Evolutionary conservation across 2,329 filamentous ascomycete species (phyloP).

Genomic region (Fonsecaea pedrosoi): DNA sequence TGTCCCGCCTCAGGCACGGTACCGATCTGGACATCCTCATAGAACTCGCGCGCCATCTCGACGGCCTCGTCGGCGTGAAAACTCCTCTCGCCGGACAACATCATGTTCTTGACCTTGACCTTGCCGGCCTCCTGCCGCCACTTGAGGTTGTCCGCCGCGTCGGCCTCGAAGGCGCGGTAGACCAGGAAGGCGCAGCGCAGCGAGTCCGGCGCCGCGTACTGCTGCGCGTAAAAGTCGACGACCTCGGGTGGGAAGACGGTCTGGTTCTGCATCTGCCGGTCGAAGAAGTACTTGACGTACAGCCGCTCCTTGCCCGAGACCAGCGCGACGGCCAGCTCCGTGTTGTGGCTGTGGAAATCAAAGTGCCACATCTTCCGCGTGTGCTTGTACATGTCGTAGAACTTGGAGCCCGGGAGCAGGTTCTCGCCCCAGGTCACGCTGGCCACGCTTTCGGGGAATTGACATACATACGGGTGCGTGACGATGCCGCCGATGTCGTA

Average conservation of each 20-base stretch:
- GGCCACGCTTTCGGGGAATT: constrained; percentile 43
- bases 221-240: background rate
- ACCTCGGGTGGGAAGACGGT: background rate
- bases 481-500: constrained; percentile 60
- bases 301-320: constrained; percentile 11
- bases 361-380: background rate
- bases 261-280: constrained; percentile 1
- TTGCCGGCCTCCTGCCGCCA: background rate
- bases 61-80: background rate
- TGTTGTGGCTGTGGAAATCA: background rate
- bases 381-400: constrained; percentile 7
- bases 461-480: constrained; percentile 46
- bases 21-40: background rate
- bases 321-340: background rate
- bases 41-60: background rate
- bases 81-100: constrained; percentile 1
- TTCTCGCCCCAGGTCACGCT: constrained; percentile 54
- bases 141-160: background rate
- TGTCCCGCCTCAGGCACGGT: background rate
- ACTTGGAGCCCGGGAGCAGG: constrained; percentile 47
- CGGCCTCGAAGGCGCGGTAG: constrained; percentile 1
- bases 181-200: constrained; percentile 4
- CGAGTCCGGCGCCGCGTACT: background rate
- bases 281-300: constrained; percentile 8
- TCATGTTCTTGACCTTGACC: constrained; percentile 4